Evolutionary conservation across 805 yeast species (phyloP), one percentile per base, ranked within the genome.

Genomic region (Suhomyces emberorum): DNA sequence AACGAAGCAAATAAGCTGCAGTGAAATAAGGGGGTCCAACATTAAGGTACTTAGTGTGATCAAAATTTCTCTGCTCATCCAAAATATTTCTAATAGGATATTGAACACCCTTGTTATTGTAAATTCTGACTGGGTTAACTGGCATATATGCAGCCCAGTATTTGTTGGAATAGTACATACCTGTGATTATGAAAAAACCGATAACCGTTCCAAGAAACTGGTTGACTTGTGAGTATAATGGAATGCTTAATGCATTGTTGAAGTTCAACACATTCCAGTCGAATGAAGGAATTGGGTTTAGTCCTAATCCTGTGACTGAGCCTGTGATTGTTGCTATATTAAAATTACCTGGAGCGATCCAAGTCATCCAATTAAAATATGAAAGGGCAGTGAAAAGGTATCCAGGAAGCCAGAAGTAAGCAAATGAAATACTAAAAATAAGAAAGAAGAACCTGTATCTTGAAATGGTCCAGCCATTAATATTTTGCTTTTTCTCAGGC

Each of bases 381-480:
- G 63, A 56, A 14, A 57, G 41, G 2, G 57, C 59, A 7, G 33
- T 34, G 40, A 56, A 52, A 15, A 59, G 37, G 36, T 54, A 57
- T 34, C 54, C 40, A 1, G 64, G 64, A 15, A 59, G 21, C 65
- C 65, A 59, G 35, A 42, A 51, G 44, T 53, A 60, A 2, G 55
- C 2, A 32, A 59, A 60, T 6, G 59, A 52, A 4, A n/a, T 17
- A 7, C 27, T 34, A 15, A 43, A 43, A 1, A 41, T 44, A 10
- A 42, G n/a, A 26, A 42, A 45, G 25, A 44, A 51, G 40, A 53
- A 53, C 12, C 30, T 26, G 35, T 54, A 60, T 22, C 55, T 46
- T 6, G 61, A 47, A 15, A 58, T 52, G 10, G 47, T 51, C 64
- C 65, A 60, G 10, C 65, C 64, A 41, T 58, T 48, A 26, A 59